These are phyloP conservation scores for Melastoma candidum DNA, from an alignment of 441 rosid genomes.

Conservation along the genomic window DNA sequence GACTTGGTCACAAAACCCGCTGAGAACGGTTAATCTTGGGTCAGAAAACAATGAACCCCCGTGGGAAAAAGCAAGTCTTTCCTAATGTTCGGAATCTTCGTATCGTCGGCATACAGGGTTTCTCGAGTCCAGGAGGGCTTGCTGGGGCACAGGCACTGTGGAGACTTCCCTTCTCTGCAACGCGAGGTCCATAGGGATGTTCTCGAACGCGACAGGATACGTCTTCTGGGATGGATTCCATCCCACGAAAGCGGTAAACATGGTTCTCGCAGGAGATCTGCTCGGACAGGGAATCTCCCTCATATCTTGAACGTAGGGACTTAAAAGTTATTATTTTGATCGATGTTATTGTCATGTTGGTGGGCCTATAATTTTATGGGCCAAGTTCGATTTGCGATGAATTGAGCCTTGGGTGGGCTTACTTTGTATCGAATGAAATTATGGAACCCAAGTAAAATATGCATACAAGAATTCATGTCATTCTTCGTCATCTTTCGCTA, in stretches of 20 bases:
- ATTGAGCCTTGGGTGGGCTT: too few relatives aligned
- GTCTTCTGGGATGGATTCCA: constrained; percentile 95
- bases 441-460: too few relatives aligned
- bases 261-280: constrained; percentile 54
- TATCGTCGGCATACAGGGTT: constrained; percentile 39
- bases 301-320: constrained; percentile 37
- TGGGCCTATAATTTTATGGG: too few relatives aligned
- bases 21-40: constrained; percentile 43
- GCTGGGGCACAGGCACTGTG: constrained; percentile 86
- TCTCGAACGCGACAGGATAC: constrained; percentile 64
- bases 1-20: constrained; percentile 55
- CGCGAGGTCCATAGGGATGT: constrained; percentile 52
- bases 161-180: constrained; percentile 89
- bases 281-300: constrained; percentile 68
- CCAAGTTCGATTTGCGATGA: too few relatives aligned
- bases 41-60: too few relatives aligned
- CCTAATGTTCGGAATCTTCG: too few relatives aligned
- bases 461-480: too few relatives aligned
- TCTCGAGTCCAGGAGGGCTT: constrained; percentile 77
- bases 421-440: too few relatives aligned
- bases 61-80: too few relatives aligned
- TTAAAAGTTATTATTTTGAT: too few relatives aligned
- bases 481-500: too few relatives aligned
- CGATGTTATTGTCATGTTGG: too few relatives aligned
- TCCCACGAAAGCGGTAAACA: constrained; percentile 84